Base-by-base conservation (phyloP, 192 early-diverging fungal species). In the Piromyces sp. region DNA sequence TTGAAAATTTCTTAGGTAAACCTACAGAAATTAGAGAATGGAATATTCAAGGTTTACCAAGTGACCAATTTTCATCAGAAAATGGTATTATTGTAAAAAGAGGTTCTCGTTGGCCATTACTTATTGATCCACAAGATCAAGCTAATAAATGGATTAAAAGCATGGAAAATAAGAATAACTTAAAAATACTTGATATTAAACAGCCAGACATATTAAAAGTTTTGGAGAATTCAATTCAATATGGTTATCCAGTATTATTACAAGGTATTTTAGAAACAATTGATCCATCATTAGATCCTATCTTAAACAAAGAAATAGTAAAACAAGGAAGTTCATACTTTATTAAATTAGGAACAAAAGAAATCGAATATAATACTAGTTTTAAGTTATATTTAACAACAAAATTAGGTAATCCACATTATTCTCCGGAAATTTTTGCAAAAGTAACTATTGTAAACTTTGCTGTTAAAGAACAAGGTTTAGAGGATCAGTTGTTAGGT, bases 391-490 rank as follows among this genome's bases (percentile, higher is more conserved):
- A 91, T 81, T 83, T 91, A 30, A 91, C 90, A 14, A 91, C 90
- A 5, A 91, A 91, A 81, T 83, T 91, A 5, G 86, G 90, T 15
- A 91, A 91, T 81, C 90, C 90, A 9, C 83, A 89, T 51, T 91
- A 91, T 81, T 51, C 90, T 13, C 90, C 90, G 5, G 90, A 91
- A 81, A 87, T 91, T 19, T 91, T 91, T 85, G 87, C 90, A n/a
- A 91, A 91, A 81, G 90, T 87, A 3, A 89, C 90, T 12, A 88
- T 91, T 30, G 89, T 91, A 31, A 91, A 91, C 79, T 91, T 91
- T 82, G 90, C 90, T 19, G 90, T 91, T 22, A 91, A 91, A 80
- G 89, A 91, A 80, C 87, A 88, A 81, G 90, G 90, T 51, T 80
- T 91, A 78, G 90, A 91, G 80, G 90, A 91, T 83, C 90, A 91